Evolutionary conservation across 2,329 filamentous ascomycete species (phyloP).

Genomic region (Cladosporium sp.): DNA sequence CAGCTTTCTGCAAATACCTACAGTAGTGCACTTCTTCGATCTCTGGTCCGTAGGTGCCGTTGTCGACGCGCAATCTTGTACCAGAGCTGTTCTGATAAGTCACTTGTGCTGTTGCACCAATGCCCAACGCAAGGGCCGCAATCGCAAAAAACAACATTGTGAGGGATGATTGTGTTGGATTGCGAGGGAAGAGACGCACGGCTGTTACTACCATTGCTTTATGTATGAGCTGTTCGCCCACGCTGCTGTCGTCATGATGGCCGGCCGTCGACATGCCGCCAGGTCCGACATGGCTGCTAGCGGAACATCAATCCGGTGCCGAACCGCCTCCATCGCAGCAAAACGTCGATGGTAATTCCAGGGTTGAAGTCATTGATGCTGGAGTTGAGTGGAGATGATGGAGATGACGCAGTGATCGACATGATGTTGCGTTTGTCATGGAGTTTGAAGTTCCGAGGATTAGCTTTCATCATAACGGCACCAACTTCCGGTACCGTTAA

Average conservation of each 20-base stretch:
- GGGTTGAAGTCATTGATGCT: neutral
- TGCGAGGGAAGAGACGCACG: no score
- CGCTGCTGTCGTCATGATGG: no score
- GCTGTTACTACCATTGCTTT: no score
- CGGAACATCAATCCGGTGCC: no score
- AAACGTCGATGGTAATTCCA: neutral
- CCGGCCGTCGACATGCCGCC: no score
- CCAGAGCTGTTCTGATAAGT: constrained; percentile 24
- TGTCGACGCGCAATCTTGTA: constrained; percentile 39
- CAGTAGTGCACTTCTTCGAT: constrained; percentile 46
- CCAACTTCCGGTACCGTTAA: no score
- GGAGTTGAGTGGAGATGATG: no score
- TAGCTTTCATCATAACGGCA: no score
- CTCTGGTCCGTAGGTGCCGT: constrained; percentile 42
- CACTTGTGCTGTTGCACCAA: constrained; percentile 10
- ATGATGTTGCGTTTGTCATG: neutral
- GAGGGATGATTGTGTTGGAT: no score
- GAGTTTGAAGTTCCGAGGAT: no score
- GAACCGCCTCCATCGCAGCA: neutral
- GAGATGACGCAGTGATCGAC: constrained; percentile 6
- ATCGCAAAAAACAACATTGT: constrained; percentile 1
- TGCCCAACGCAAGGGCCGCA: constrained; percentile 9
- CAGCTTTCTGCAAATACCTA: constrained; percentile 1
- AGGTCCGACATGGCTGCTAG: no score
- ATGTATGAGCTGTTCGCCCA: no score